These are phyloP conservation scores for Phytophthora pistaciae DNA, from an alignment of 352 stramenopile genomes.

Conservation along the genomic window DNA sequence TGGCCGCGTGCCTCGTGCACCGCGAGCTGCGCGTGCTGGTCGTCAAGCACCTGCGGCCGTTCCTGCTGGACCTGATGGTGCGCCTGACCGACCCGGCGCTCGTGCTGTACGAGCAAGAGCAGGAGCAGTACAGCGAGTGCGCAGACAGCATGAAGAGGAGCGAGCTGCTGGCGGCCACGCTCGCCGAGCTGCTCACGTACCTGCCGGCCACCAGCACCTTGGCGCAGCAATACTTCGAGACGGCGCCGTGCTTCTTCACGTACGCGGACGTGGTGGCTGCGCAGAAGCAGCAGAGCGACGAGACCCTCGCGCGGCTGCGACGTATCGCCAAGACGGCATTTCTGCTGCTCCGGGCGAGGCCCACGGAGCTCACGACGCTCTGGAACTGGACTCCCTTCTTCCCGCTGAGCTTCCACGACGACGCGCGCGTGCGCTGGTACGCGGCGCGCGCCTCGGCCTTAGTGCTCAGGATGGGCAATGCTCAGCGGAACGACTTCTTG, in stretches of 20 bases:
- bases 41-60: slow-evolving; percentile 73
- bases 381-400: slow-evolving; percentile 90
- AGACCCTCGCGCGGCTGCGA: slow-evolving; percentile 49
- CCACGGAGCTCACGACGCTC: slow-evolving; percentile 58
- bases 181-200: slow-evolving; percentile 64
- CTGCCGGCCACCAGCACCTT: slow-evolving; percentile 64
- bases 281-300: slow-evolving; percentile 47
- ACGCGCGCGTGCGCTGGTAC: slow-evolving; percentile 66
- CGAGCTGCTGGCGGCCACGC: slow-evolving; percentile 60
- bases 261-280: slow-evolving; percentile 57
- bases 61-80: slow-evolving; percentile 74
- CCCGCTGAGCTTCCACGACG: slow-evolving; percentile 79
- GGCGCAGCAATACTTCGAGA: slow-evolving; percentile 71
- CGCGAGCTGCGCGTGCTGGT: slow-evolving; percentile 53
- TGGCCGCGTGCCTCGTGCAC: slow-evolving; percentile 66
- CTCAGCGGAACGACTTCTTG: slow-evolving; percentile 73
- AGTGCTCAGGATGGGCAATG: slow-evolving; percentile 76
- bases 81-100: slow-evolving; percentile 65
- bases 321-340: slow-evolving; percentile 70
- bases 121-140: slow-evolving; percentile 35
- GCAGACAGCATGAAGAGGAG: slow-evolving; percentile 57
- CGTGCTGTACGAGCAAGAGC: slow-evolving; percentile 48
- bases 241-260: slow-evolving; percentile 82
- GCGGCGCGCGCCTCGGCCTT: slow-evolving; percentile 66
- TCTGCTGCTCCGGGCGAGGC: slow-evolving; percentile 60